Evolutionary conservation across 805 yeast species (phyloP), one percentile per base, ranked within the genome.

Genomic region (Candida andamanensis): DNA sequence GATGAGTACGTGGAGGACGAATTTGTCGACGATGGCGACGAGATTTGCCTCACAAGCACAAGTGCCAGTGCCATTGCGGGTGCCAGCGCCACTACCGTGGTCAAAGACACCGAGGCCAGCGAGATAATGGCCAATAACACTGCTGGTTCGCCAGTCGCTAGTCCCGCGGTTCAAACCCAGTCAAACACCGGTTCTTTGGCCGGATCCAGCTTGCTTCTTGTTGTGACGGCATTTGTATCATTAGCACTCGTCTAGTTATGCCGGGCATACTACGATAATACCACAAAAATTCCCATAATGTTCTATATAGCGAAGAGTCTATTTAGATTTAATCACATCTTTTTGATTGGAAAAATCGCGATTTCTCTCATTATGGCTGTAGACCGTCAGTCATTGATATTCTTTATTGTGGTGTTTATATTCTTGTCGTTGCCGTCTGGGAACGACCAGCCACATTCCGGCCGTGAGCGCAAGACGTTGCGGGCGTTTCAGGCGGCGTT

Each of bases 371-470:
- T 14, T 13, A 47, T 42, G 50, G 45, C 43, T 19, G 40, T 56
- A 6, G 67, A 62, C 36, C 47, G 63, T 21, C 65, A 58, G 33
- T 54, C 61, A 29, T 41, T 60, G 29, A 33, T 62, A 16, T 56
- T 60, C 47, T 41, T 63, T 33, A 45, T 64, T 15, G 44, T 62
- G 22, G 47, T 60, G 52, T 49, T 63, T 37, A 45, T 63, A 13
- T 56, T 63, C 41, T 41, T 62, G 8, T 37, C 54, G 19, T 41
- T 63, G 25, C 62, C 60, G 12, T 42, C 46, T 5, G 56, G 58
- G 3, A 44, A 46, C 12, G 57, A 53, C 16, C 57, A 54, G 30
- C 60, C 55, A 6, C 52, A 42, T 19, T 47, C 54, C 17, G 24
- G 28, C 33, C 38, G 31, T 30, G 63, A 60, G 27, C 40, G 49